These are phyloP conservation scores for Ustilago curta DNA, from an alignment of 1,284 basidiomycete species.

Conservation along the genomic window DNA sequence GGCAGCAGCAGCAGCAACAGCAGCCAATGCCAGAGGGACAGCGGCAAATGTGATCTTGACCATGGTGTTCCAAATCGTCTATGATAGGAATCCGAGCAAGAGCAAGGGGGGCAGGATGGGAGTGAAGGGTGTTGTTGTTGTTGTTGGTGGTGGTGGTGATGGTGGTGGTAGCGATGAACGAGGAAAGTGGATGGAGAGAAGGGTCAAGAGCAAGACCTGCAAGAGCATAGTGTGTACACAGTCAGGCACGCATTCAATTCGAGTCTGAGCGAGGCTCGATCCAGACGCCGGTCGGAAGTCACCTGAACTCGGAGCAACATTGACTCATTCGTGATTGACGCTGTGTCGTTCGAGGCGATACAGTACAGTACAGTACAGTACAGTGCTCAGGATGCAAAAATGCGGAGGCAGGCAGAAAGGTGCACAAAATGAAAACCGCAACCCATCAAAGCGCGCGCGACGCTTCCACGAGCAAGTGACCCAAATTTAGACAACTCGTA, in stretches of 20 bases:
- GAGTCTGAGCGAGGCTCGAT: neutral
- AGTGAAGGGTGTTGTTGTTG: neutral
- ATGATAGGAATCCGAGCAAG: neutral
- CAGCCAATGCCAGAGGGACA: slow-evolving; percentile 7
- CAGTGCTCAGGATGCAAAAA: no score
- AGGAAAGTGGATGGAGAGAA: neutral
- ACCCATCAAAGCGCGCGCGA: no score
- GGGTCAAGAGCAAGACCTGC: neutral
- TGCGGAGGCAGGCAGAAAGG: no score
- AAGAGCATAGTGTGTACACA: neutral
- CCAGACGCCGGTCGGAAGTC: slow-evolving; percentile 1
- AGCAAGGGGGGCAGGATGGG: neutral
- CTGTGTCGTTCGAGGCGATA: no score
- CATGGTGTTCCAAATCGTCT: slow-evolving; percentile 37
- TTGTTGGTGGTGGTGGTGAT: neutral
- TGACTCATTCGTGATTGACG: no score
- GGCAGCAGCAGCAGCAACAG: slow-evolving; percentile 18
- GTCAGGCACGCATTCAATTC: neutral
- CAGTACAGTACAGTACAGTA: no score
- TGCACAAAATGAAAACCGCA: no score
- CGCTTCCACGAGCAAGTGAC: no score
- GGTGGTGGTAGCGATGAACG: slow-evolving; percentile 4
- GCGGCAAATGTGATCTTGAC: slow-evolving; percentile 42
- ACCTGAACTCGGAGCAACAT: no score
- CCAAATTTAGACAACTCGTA: no score